Base-by-base conservation (phyloP, 2,329 filamentous ascomycete genomes). In the Furcasterigmium sp. region DNA sequence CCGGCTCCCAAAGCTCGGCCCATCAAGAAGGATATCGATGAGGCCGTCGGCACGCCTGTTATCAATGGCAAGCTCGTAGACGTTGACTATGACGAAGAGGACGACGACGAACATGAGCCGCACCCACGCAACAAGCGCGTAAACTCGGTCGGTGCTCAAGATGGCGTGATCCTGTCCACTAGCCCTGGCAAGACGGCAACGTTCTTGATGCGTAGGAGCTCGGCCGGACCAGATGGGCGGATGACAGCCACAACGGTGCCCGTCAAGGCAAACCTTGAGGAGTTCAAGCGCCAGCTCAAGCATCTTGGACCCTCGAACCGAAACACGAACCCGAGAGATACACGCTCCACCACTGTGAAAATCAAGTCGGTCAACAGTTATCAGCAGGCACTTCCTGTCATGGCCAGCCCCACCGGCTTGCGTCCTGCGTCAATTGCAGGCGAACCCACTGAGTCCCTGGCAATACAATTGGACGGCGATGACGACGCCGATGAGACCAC, bases 1-100 rank as follows among this genome's bases (percentile, higher is more conserved):
- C 90, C 90, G 1, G 90, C 91, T 2, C 91, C 91, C 2, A 85
- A 88, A 57, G 82, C 82, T 36, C 80, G 85, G 44, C 76, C 70
- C 23, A 63, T 59, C 18, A 75, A 55, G 43, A 58, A 60, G 41
- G 52, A 57, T 19, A 64, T 68, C 2, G 57, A 61, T 29, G 49
- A 61, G 11, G 49, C 58, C 32, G 47, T 61, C 1, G 50, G 26
- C 14, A 34, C 30, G 4, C 37, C 43, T 23, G 40, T 45, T n/a
- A 15, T 13, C 17, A 21, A 29, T 23, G 41, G 46, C 20, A 35
- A 53, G 19, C 52, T 67, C 17, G 55, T 64, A 15, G 59, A 67
- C 21, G 61, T 79, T 23, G 64, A 73, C 36, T 67, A 75, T 39
- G 56, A 66, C n/a, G 59, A 65, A 10, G 39, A 41, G 14, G 32